Evolutionary conservation across 306 rosid genomes (phyloP).

Genomic region (Vigna nakashimae): DNA sequence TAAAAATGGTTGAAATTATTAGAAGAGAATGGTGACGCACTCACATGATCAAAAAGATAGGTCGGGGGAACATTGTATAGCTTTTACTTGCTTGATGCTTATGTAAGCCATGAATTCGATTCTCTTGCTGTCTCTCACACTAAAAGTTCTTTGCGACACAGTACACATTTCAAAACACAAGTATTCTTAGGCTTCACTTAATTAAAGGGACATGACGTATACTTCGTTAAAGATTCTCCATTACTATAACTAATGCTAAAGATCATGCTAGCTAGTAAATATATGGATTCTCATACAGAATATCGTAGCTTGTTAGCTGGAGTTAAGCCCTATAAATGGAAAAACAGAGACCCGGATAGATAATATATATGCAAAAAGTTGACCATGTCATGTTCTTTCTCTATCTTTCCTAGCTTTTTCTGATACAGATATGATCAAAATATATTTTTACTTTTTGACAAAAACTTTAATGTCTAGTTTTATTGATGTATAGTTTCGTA

Average conservation of each 20-base stretch:
- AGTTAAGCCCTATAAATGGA: neutral
- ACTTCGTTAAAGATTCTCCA: constrained; percentile 58
- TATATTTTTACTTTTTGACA: no score
- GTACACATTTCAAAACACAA: constrained; percentile 45
- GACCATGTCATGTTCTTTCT: no score
- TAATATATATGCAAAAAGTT: no score
- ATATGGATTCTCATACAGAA: constrained; percentile 64
- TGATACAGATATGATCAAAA: no score
- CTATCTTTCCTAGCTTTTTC: neutral
- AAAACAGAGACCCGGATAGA: neutral
- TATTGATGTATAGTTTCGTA: no score
- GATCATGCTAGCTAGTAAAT: constrained; percentile 6
- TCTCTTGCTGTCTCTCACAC: constrained; percentile 62
- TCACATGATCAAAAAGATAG: constrained; percentile 58
- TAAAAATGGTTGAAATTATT: constrained; percentile 14
- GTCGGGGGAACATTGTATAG: constrained; percentile 34
- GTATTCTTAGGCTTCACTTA: constrained; percentile 50
- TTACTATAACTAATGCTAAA: constrained; percentile 38
- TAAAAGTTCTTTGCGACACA: constrained; percentile 43
- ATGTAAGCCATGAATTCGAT: constrained; percentile 75
- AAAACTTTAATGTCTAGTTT: neutral
- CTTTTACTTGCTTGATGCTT: constrained; percentile 42
- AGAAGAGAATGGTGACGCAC: constrained; percentile 53
- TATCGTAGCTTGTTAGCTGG: neutral
- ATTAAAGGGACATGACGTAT: constrained; percentile 54